Base-by-base conservation (phyloP, 2,329 filamentous ascomycete species). In the Chaetomium strumarium region DNA sequence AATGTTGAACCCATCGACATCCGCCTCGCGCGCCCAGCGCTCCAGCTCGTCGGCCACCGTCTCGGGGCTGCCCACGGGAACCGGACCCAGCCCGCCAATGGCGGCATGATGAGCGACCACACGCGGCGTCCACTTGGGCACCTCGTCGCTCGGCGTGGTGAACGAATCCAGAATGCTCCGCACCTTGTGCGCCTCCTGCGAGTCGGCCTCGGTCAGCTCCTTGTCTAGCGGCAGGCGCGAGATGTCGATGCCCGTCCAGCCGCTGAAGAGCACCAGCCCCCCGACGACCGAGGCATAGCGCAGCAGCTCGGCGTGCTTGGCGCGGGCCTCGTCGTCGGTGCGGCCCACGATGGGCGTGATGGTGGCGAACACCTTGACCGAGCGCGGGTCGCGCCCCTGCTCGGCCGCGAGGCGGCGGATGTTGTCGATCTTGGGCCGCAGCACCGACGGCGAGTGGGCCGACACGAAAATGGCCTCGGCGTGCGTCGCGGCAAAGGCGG, bases 401-500 rank as follows among this genome's bases (percentile, higher is more conserved):
- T 68, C 64, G 3, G 66, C 65, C 0, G 76, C 76, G 5, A 77
- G 67, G n/a, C 70, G 62, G 1, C 77, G 70, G 54, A 79, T 78
- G 17, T 70, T 70, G 36, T 68, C 69, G 39, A 80, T 69, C 48
- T 77, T 75, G 1, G 75, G 73, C 0, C 67, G 62, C 4, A 79
- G 64, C 0, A 76, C 68, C 2, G 65, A 56, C 0, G 75, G 72
- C 0, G 71, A 75, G 58, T 78, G 75, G 2, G 69, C 69, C 0
- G 73, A 75, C 2, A 80, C 75, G 55, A 80, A 80, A 43, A 79
- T 75, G 1, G 73, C 77, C 64, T 80, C 77, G 2, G 77, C 77
- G 57, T 80, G 77, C 2, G 69, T 74, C 2, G 75, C 69, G 0
- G 74, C 77, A 55, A 80, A 81, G 2, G 63, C 62, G 1, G 73